Conservation (phyloP, 2,329 filamentous ascomycete genomes). For the Monilinia laxa region DNA sequence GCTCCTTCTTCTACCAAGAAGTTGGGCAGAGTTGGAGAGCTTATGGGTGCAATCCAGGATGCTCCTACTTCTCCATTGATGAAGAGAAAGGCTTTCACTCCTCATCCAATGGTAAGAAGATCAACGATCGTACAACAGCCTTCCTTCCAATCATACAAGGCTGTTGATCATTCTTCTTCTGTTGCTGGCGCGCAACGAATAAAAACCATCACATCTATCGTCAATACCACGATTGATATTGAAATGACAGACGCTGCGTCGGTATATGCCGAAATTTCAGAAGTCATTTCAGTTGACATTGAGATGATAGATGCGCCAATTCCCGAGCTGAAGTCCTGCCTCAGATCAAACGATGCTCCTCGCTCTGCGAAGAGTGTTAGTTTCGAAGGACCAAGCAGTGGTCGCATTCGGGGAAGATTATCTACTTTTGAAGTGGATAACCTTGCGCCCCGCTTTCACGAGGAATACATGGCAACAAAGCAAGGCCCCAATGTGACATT, state of each 20-base stretch:
- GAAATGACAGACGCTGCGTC: conserved; percentile 7
- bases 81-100: not conserved
- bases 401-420: not conserved
- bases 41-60: not conserved
- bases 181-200: conserved; percentile 20
- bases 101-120: not conserved
- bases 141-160: not conserved
- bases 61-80: not conserved
- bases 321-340: conserved; percentile 19
- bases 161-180: not conserved
- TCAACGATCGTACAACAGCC: not conserved
- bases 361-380: conserved; percentile 16
- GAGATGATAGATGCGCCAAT: conserved; percentile 13
- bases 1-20: conserved; percentile 5
- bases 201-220: not conserved
- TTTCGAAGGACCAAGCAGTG: conserved; percentile 15
- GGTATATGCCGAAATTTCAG: conserved; percentile 18
- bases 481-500: not conserved
- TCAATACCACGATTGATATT: not conserved
- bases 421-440: not conserved
- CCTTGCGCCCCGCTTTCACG: not conserved
- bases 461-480: not conserved
- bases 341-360: conserved; percentile 9
- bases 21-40: not conserved
- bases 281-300: conserved; percentile 7